phyloP scores from a whole-genome alignment of 2,329 filamentous ascomycete genomes.

The Sporothrix brunneoviolacea region DNA sequence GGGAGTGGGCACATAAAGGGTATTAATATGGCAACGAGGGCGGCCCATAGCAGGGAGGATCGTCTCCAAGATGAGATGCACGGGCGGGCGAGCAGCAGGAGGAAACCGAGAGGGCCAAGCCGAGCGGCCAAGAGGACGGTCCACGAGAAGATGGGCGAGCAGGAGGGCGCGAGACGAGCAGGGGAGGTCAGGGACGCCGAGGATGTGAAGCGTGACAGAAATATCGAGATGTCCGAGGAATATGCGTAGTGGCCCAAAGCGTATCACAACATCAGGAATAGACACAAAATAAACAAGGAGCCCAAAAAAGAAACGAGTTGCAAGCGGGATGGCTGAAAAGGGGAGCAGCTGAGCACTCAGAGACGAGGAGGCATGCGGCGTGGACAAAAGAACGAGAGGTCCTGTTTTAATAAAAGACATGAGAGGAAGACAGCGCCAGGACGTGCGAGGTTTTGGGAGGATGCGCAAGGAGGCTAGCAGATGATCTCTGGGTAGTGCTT shows the following conservation, averaged over 20 bases:
- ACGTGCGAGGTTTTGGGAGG: slow-evolving; percentile 4
- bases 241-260: background rate
- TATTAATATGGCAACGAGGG: slow-evolving; percentile 35
- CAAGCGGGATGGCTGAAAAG: background rate
- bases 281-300: slow-evolving; percentile 2
- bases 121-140: slow-evolving; percentile 17
- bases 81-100: slow-evolving; percentile 2
- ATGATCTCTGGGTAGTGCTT: slow-evolving; percentile 16
- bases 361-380: slow-evolving; percentile 13
- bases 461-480: slow-evolving; percentile 16
- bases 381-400: slow-evolving; percentile 14
- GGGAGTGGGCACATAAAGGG: slow-evolving; percentile 32
- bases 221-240: background rate
- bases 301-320: slow-evolving; percentile 7
- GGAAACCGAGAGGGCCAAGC: slow-evolving; percentile 22
- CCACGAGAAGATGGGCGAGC: background rate
- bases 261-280: background rate
- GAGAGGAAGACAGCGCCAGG: background rate
- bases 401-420: slow-evolving; percentile 14
- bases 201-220: background rate
- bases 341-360: slow-evolving; percentile 15
- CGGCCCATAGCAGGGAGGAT: slow-evolving; percentile 24
- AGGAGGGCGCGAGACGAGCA: background rate
- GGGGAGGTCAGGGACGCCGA: background rate
- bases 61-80: slow-evolving; percentile 23